Evolutionary conservation across 2,329 filamentous ascomycete genomes (phyloP), one percentile per base, ranked within the genome.

Genomic region (Escovopsis sp.): DNA sequence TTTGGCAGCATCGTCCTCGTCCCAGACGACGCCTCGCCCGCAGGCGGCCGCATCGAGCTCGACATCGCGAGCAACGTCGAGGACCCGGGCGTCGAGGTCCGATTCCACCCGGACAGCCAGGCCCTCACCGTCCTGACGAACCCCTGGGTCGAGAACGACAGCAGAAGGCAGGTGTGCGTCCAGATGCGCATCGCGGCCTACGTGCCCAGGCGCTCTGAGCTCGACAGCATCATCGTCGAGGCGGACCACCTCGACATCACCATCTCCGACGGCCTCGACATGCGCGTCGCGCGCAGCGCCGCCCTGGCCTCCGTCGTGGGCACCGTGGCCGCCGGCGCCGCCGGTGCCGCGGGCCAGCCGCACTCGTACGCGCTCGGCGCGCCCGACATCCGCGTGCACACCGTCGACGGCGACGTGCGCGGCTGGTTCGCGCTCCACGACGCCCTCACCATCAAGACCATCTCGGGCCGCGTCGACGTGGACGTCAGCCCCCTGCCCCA

Each of bases 371-470:
- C 49, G 6, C 55, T 75, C 38, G 54, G 63, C 43, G 65, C 66
- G 1, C 62, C 67, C 30, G 50, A 60, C 40, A 63, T 70, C 43
- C 52, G 59, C 26, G 59, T 69, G 12, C 48, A 53, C 26, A 68
- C 70, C 15, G 60, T 63, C 3, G 62, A 67, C 1, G 68, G 67
- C 7, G 40, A 54, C 12, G 64, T 76, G 47, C 45, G 46, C 12
- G 72, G 72, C 28, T 64, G 61, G 53, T 74, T 68, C 59, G 68
- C 72, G 1, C 58, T 75, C 1, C 69, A 66, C 51, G 68, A 73
- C 49, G 54, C 63, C 28, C 61, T 76, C 11, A 55, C 59, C 15
- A 53, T 74, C n/a, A 49, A 56, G 15, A 63, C 66, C 7, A 57
- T 59, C 0, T 68, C 70, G 0, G 72, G 72, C 38, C 49, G 58